Evolutionary conservation across 2,329 filamentous ascomycete genomes (phyloP), one percentile per base, ranked within the genome.

Genomic region (Fusarium pininemorale): DNA sequence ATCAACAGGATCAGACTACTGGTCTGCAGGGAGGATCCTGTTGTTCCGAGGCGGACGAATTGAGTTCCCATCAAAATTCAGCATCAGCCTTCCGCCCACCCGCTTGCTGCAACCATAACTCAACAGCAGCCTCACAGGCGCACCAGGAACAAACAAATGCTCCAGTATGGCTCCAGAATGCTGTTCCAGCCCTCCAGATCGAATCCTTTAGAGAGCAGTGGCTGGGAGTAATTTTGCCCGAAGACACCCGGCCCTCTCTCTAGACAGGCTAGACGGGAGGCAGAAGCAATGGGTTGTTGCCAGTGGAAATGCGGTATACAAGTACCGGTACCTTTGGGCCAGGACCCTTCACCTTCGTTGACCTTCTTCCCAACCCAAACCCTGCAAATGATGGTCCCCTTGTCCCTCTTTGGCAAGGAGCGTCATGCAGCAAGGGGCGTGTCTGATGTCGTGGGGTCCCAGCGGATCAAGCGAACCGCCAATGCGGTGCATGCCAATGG

Each of bases 401-500:
- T 75, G 61, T 58, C 65, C 50, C 61, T 66, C 44, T 69, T 67
- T 50, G 56, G 59, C 22, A 70, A 60, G 66, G 71, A 66, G 67
- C 66, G 65, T 66, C 66, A 74, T 78, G 72, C 55, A 73, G 66
- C 66, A 70, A 75, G 69, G 77, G 77, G 70, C n/a, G 67, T 70
- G 70, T 69, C 50, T 76, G 62, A 60, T 67, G 62, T 61, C 75
- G 73, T 78, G 76, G 76, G 72, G 68, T 55, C 69, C 73, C 74
- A 76, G 77, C 75, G 74, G 74, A 79, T 77, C 75, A 69, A 78
- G 70, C 63, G 73, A 79, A 75, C 70, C 71, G 64, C 73, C 77
- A 73, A 78, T 79, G 66, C 72, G 72, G 68, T 75, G 70, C 72
- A 76, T 79, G 71, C 76, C 76, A 79, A 76, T 77, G 70, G 72